Evolutionary conservation across 1,139 yeast genomes (phyloP), one percentile per base, ranked within the genome.

Genomic region (Entelexis sorbosivorans): DNA sequence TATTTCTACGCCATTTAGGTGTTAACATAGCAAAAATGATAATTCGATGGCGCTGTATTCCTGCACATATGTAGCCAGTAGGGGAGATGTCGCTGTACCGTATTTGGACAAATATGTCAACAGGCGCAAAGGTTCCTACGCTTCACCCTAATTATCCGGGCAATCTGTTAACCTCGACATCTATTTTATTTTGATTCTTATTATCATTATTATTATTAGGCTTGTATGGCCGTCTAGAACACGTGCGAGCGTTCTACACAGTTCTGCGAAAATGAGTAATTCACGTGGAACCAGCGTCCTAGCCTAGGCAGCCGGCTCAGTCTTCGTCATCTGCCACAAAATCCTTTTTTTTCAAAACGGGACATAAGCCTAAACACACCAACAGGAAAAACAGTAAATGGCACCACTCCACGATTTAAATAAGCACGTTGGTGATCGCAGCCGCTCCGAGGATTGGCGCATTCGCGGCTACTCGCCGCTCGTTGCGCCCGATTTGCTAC

Each of bases 391-490:
- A 17, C 14, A 14, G 43, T 4, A 36, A 33, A 56, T 56, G 59
- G 55, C 56, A 24, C 58, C 59, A 5, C 28, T 59, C 35, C 59
- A 59, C 48, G 52, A 54, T 40, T 14, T 57, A n/a, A 85, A 85
- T 73, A 81, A 79, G 38, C 75, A 83, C 69, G 76, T 79, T 55
- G 95, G 95, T 51, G 93, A 85, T 70, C 79, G 91, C 66, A 62
- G 76, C 56, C 77, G 89, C 11, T 61, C 69, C 64, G 95, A 85
- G 69, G 95, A 85, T 70, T 84, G 91, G 91, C 81, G 95, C 75
- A 81, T 85, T 64, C 74, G 81, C 56, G 98, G 98, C 45, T 91
- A 89, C 76, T 91, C 89, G 64, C 97, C 98, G 34, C 74, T 91
- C 59, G 83, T 93, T 16, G 87, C 98, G 28, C 98, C 98, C 42